These are phyloP conservation scores for Fraxinus xanthoxyloides DNA, from an alignment of 305 asterid species.

Conservation along the genomic window DNA sequence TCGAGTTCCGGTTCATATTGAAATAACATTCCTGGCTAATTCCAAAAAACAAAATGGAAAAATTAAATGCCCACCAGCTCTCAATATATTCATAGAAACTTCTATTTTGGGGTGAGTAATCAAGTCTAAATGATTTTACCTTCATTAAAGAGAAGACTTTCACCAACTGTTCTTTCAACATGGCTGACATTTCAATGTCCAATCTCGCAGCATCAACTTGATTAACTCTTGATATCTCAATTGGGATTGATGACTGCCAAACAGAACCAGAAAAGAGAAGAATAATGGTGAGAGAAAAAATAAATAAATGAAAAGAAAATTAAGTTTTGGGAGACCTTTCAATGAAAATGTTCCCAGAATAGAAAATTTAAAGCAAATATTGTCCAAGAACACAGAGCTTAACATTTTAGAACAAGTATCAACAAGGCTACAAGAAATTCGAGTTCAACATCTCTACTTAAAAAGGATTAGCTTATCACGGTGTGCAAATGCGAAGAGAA, in stretches of 20 bases:
- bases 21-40: slow-evolving; percentile 93
- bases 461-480: not conserved
- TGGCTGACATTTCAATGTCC: slow-evolving; percentile 87
- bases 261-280: slow-evolving; percentile 10
- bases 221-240: slow-evolving; percentile 80
- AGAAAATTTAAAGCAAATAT: not conserved
- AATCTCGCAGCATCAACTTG: slow-evolving; percentile 92
- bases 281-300: not conserved
- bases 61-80: slow-evolving; percentile 49
- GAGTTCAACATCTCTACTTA: not conserved
- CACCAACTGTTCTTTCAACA: slow-evolving; percentile 83
- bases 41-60: slow-evolving; percentile 44
- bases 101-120: not conserved
- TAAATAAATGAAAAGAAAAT: not conserved
- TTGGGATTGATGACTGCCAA: slow-evolving; percentile 59
- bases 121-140: slow-evolving; percentile 42
- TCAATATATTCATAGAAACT: not conserved
- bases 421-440: not conserved
- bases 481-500: not conserved
- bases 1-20: slow-evolving; percentile 91
- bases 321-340: not conserved
- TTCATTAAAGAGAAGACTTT: slow-evolving; percentile 79
- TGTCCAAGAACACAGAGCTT: not conserved
- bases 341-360: not conserved
- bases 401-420: not conserved